Evolutionary conservation across 768 basidiomycete species (phyloP).

Genomic region (Podaxis pistillaris): DNA sequence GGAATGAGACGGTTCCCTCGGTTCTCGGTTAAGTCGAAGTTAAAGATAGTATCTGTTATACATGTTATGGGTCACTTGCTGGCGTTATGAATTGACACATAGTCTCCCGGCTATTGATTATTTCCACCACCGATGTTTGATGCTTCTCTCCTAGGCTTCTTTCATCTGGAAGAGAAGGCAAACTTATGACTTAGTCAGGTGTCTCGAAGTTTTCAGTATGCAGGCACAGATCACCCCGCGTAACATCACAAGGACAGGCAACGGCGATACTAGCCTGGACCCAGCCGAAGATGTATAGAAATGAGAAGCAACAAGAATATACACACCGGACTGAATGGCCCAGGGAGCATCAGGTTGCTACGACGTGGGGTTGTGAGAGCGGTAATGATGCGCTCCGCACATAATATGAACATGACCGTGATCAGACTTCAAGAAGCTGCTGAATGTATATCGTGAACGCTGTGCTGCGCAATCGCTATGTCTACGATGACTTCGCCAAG

Average conservation of each 20-base stretch:
- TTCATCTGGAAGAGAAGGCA: conserved; percentile 2
- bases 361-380: no score
- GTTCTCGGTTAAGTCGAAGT: conserved; percentile 5
- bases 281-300: not conserved
- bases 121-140: not conserved
- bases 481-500: not conserved
- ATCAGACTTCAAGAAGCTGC: not conserved
- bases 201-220: not conserved
- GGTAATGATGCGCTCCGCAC: no score
- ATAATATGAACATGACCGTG: no score
- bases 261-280: not conserved
- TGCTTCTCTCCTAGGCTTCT: conserved; percentile 8
- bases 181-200: conserved; percentile 7
- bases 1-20: not conserved
- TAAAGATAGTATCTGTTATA: not conserved
- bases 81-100: not conserved
- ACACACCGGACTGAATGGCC: no score
- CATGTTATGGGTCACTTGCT: not conserved
- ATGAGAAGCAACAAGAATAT: no score
- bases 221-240: not conserved
- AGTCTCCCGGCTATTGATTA: not conserved
- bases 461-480: not conserved
- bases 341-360: no score
- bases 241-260: not conserved
- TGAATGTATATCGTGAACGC: not conserved